Percentiles rank a stretch among this genome's conserved stretches.
Evolutionary conservation across 345 rosid genomes (phyloP).

Genomic region (Physaria fendleri): DNA sequence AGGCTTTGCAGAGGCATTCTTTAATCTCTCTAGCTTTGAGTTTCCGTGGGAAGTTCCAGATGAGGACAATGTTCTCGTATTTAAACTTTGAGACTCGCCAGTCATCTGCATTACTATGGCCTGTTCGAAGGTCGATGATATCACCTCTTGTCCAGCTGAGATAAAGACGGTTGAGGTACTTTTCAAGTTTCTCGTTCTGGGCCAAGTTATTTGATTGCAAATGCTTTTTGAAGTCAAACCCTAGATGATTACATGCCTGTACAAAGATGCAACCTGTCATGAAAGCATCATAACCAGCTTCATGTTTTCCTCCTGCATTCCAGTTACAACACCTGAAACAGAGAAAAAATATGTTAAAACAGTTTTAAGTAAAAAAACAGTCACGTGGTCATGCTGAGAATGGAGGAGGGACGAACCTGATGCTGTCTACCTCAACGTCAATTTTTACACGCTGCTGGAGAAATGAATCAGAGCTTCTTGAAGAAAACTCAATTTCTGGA

Average conservation of each 20-base stretch:
- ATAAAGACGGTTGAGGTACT: slow-evolving; percentile 65
- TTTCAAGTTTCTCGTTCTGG: slow-evolving; percentile 46
- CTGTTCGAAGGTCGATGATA: slow-evolving; percentile 53
- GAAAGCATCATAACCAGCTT: slow-evolving; percentile 99
- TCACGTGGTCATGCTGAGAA: not conserved
- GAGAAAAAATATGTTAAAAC: not conserved
- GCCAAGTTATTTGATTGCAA: slow-evolving; percentile 40
- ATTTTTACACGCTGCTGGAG: slow-evolving; percentile 44
- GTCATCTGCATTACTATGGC: slow-evolving; percentile 38
- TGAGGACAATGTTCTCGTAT: slow-evolving; percentile 51
- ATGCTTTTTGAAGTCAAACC: slow-evolving; percentile 51
- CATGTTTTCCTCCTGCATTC: slow-evolving; percentile 87
- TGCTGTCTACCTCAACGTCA: slow-evolving; percentile 73
- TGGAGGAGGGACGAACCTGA: slow-evolving; percentile 45
- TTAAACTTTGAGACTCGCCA: slow-evolving; percentile 28
- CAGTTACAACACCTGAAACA: slow-evolving; percentile 63
- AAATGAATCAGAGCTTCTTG: slow-evolving; percentile 24
- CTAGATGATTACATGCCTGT: slow-evolving; percentile 73
- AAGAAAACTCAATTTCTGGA: slow-evolving; percentile 55
- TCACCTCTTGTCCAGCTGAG: slow-evolving; percentile 78
- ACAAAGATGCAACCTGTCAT: slow-evolving; percentile 96
- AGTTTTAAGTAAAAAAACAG: not conserved
- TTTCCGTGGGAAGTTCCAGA: slow-evolving; percentile 70
- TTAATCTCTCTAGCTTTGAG: slow-evolving; percentile 57
- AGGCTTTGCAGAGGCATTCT: slow-evolving; percentile 62